These are phyloP conservation scores for Xanthoconium separans DNA, from an alignment of 1,284 basidiomycete genomes.

Conservation along the genomic window DNA sequence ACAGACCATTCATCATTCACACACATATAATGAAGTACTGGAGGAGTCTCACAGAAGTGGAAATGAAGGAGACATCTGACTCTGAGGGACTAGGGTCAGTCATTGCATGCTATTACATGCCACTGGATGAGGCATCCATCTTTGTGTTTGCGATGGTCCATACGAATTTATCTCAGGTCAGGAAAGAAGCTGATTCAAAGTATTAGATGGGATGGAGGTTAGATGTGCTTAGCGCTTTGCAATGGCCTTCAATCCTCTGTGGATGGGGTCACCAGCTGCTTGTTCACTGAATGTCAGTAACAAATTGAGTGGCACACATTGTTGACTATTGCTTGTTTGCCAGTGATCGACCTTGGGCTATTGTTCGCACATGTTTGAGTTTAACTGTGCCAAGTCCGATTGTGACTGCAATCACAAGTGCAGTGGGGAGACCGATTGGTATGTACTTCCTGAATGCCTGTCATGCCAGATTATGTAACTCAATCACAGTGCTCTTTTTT, in stretches of 20 bases:
- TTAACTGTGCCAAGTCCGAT: neutral
- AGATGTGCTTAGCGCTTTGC: neutral
- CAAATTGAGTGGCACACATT: slow-evolving; percentile 2
- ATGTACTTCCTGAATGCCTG: neutral
- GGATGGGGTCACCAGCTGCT: slow-evolving; percentile 8
- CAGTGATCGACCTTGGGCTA: neutral
- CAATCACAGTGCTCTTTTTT: neutral
- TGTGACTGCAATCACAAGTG: slow-evolving; percentile 5
- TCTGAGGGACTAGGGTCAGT: neutral
- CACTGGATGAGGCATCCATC: neutral
- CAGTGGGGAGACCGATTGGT: slow-evolving; percentile 14
- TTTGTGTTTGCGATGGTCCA: slow-evolving; percentile 12
- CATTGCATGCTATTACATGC: neutral
- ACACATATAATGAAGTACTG: neutral
- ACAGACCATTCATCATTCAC: slow-evolving; percentile 4
- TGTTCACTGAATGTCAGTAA: neutral
- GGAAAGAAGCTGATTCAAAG: neutral
- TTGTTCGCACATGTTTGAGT: slow-evolving; percentile 2
- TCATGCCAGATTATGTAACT: neutral
- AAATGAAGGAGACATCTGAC: neutral
- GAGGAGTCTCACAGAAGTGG: neutral
- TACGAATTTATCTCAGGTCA: neutral
- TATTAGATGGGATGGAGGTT: neutral
- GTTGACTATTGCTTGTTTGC: neutral
- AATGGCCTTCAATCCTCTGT: neutral